Percentiles rank a stretch among this genome's conserved stretches.
phyloP scores from a whole-genome alignment of 768 basidiomycete genomes.

The Tulasnella sp. region DNA sequence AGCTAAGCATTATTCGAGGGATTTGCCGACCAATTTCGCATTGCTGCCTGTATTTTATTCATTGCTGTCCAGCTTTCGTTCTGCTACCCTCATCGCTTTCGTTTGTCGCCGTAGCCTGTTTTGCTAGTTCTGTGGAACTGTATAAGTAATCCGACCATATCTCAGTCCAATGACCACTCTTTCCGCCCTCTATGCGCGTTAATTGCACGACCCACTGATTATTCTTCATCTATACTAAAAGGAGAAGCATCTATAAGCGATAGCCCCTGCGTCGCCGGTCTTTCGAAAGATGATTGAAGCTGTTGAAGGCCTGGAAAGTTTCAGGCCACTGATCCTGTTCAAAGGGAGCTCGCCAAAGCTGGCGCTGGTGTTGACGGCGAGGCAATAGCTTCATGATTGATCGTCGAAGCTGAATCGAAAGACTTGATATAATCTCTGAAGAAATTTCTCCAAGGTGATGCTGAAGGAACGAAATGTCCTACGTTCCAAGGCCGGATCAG shows the following conservation, averaged over 20 bases:
- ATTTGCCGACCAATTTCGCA: background rate
- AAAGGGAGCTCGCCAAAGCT: background rate
- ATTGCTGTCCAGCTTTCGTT: background rate
- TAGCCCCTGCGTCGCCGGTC: background rate
- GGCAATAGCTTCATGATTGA: background rate
- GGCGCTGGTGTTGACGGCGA: background rate
- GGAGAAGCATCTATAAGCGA: background rate
- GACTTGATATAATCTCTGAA: constrained; percentile 46
- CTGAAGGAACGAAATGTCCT: constrained; percentile 83
- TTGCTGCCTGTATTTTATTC: background rate
- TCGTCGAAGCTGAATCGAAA: constrained; percentile 19
- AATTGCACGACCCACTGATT: background rate
- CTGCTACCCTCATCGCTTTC: background rate
- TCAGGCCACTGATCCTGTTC: background rate
- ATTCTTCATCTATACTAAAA: background rate
- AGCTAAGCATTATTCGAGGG: background rate
- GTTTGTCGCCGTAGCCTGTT: background rate
- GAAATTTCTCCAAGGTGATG: constrained; percentile 68
- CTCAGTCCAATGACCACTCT: background rate
- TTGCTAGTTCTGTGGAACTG: background rate
- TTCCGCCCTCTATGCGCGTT: background rate
- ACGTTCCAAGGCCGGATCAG: background rate
- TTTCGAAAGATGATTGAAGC: background rate
- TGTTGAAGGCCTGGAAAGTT: background rate
- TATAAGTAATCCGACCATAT: background rate